Evolutionary conservation across 148 eudicot genomes (phyloP), one percentile per base, ranked within the genome.

Genomic region (Chenopodium berlandieri): DNA sequence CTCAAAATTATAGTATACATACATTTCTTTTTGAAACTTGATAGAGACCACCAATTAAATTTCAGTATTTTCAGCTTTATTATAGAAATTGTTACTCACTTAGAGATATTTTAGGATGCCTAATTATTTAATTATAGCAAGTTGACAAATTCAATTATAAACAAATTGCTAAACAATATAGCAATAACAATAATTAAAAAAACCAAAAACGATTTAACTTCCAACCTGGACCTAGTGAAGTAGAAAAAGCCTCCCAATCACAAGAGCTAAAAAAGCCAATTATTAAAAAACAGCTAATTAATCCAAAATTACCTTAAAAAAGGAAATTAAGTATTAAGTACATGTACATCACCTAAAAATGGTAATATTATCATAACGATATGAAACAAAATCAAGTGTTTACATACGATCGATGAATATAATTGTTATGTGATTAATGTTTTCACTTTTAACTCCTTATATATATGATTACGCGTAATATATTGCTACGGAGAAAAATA

Each of bases 81-180:
- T 7, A 62, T 14, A 37, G 5, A 37, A 40, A 56, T 76, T 31
- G 70, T 62, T 62, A 74, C 47, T 31, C 31, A 22, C 12, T 22
- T 75, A 40, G 47, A 75, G 79, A 82, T 7, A 37, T 23, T 54
- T 81, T 19, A 25, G 31, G 30, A 23, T 22, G 23, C 63, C 25
- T 68, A 23, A 75, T 31, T n/a, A 66, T 22, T 48, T 25, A 64
- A 76, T 32, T 56, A 13, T 8, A 20, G 17, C 76, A 76, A 82
- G 70, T 76, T 76, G 84, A 76, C 75, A 25, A 37, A 14, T 34
- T 82, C 50, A 75, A 56, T 13, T 3, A 7, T 73, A 40, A 25
- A 2, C 9, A 67, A 27, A 63, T 9, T 40, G 5, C 44, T 40
- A 40, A 40, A 40, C 44, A 40, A 40, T 40, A 40, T 40, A 40